These are phyloP conservation scores for Jaltomata sinuosa DNA, from an alignment of 257 asterid genomes.

Conservation along the genomic window DNA sequence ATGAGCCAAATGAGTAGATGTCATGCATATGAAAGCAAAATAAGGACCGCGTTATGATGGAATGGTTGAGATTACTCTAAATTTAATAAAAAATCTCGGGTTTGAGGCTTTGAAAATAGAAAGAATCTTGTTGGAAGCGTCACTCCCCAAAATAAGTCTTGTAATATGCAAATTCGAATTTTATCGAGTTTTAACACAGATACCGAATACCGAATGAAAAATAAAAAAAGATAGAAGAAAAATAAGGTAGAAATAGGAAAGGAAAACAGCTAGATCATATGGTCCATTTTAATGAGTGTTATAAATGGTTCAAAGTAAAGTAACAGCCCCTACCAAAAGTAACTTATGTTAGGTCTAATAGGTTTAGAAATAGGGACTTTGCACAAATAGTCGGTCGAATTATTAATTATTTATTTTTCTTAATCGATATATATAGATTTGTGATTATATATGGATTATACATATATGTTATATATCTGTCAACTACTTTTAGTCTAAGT, in stretches of 20 bases:
- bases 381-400: background rate
- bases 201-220: too few relatives aligned
- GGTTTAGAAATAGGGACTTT: background rate
- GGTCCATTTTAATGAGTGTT: background rate
- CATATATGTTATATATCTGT: background rate
- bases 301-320: background rate
- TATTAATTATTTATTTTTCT: background rate
- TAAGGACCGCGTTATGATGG: background rate
- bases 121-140: too few relatives aligned
- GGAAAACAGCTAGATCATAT: background rate
- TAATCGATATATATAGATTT: background rate
- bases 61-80: background rate
- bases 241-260: background rate
- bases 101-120: too few relatives aligned
- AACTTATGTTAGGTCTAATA: background rate
- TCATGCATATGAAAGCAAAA: background rate
- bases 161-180: background rate
- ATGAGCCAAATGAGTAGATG: background rate
- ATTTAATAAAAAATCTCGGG: background rate
- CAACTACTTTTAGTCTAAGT: background rate
- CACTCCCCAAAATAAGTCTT: background rate
- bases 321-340: background rate
- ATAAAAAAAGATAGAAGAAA: too few relatives aligned
- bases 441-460: background rate
- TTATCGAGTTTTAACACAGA: accelerated